A percentile compares a stretch with the other conserved stretches of the same genome.
These are phyloP conservation scores for Lipomyces sp. DNA, from an alignment of 805 yeast species.

Conservation along the genomic window DNA sequence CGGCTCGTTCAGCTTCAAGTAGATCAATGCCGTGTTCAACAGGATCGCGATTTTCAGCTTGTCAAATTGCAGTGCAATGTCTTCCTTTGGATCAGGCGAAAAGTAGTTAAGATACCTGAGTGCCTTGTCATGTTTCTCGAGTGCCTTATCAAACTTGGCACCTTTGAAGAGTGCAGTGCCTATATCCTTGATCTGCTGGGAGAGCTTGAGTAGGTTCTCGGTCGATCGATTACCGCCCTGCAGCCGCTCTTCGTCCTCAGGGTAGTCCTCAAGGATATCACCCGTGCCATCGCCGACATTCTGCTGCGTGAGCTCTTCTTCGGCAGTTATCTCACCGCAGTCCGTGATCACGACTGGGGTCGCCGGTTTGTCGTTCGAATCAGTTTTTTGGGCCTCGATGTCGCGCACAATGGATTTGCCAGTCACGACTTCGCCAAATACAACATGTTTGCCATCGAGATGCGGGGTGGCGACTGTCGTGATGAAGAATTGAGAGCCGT, in stretches of 20 bases:
- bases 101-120: slow-evolving; percentile 68
- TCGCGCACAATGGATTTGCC: slow-evolving; percentile 51
- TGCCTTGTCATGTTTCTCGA: slow-evolving; percentile 75
- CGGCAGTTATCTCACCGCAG: slow-evolving; percentile 74
- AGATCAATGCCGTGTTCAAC: slow-evolving; percentile 75
- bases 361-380: slow-evolving; percentile 69
- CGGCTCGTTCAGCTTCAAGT: slow-evolving; percentile 65
- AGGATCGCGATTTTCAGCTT: slow-evolving; percentile 63
- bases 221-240: slow-evolving; percentile 56
- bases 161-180: slow-evolving; percentile 80
- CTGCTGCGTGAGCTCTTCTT: slow-evolving; percentile 47
- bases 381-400: slow-evolving; percentile 74
- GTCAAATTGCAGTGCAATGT: slow-evolving; percentile 26
- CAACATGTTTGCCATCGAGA: slow-evolving; percentile 94
- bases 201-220: slow-evolving; percentile 68
- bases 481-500: slow-evolving; percentile 94
- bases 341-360: slow-evolving; percentile 71
- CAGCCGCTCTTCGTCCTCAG: slow-evolving; percentile 73
- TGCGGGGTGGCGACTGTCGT: slow-evolving; percentile 95
- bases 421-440: slow-evolving; percentile 81
- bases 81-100: slow-evolving; percentile 61
- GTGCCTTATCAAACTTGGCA: slow-evolving; percentile 61
- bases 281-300: slow-evolving; percentile 73
- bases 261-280: slow-evolving; percentile 74
- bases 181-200: slow-evolving; percentile 67